Conservation (phyloP, 805 yeast genomes). For the Yamadazyma ubonensis region DNA sequence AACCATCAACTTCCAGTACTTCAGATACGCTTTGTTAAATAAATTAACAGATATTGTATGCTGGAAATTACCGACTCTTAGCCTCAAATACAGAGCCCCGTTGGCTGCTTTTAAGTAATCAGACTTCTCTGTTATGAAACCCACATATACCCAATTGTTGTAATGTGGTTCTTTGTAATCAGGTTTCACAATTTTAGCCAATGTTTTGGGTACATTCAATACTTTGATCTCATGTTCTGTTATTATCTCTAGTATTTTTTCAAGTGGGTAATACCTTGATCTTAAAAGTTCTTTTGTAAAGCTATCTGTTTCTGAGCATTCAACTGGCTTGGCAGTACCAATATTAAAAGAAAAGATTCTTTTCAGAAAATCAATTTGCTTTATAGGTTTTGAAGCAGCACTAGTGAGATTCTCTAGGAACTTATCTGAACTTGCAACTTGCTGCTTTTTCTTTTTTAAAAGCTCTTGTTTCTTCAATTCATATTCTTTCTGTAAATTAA, state of each 20-base stretch:
- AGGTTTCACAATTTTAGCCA: conserved; percentile 69
- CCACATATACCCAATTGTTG: conserved; percentile 79
- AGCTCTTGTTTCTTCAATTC: conserved; percentile 23
- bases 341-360: conserved; percentile 27
- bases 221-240: conserved; percentile 44
- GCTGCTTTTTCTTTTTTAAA: conserved; percentile 12
- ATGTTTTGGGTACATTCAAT: conserved; percentile 55
- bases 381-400: conserved; percentile 11
- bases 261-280: conserved; percentile 1
- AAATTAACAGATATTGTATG: conserved; percentile 59
- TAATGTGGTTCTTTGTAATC: conserved; percentile 65
- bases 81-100: conserved; percentile 53
- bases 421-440: conserved; percentile 11
- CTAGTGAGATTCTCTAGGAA: conserved; percentile 5
- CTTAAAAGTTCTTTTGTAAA: conserved; percentile 5
- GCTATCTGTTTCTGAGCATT: conserved; percentile 1
- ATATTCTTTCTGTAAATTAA: conserved; percentile 39
- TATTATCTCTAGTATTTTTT: neutral
- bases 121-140: conserved; percentile 60
- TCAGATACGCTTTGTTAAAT: conserved; percentile 65
- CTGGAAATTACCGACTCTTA: conserved; percentile 68
- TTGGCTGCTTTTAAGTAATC: conserved; percentile 46
- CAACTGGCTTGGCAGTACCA: conserved; percentile 5
- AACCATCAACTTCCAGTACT: conserved; percentile 67
- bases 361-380: conserved; percentile 21